Evolutionary conservation across 1,139 yeast species (phyloP), one percentile per base, ranked within the genome.

Genomic region (Sugiyamaella grinbergsii): DNA sequence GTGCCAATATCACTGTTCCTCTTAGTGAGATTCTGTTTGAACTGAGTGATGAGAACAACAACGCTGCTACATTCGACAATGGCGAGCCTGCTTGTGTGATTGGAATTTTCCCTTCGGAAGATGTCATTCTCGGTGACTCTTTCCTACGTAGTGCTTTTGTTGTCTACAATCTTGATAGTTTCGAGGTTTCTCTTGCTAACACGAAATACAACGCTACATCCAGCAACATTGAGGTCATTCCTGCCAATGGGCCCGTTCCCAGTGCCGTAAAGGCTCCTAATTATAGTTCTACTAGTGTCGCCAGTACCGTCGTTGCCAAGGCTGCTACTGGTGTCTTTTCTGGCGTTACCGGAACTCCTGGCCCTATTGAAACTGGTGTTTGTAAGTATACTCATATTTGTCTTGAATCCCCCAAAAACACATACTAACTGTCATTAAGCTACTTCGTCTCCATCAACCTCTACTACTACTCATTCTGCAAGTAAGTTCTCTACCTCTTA

Each of bases 141-240:
- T 82, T 88, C 67, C 69, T 89, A 61, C 76, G 88, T 54, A 75
- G 79, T 47, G 89, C 85, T 22, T 89, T 88, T 64, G 79, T 83
- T 43, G 95, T 86, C 37, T 88, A 79, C 59, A 90, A 89, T 65
- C 71, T 86, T 55, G 91, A 84, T 31, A 79, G 78, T 60, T 68
- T 71, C 48, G 80, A 83, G 62, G 73, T 88, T 29, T 82, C 83
- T 0, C 53, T 89, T 46, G 96, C 94, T 3, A 85, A 79, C 57
- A 85, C 82, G 22, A 54, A 54, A 38, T 52, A 51, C 48, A 58
- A 62, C 39, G 56, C 53, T 6, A 54, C 61, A 10, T 52, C 52
- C 11, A 47, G 59, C 13, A 55, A 60, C 38, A 50, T 68, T 24
- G 61, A 60, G 48, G 56, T 56, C 19, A 63, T 68, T 18, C 52